Conservation (phyloP, 495 filamentous ascomycete species). For the Penicillium ucsense region DNA sequence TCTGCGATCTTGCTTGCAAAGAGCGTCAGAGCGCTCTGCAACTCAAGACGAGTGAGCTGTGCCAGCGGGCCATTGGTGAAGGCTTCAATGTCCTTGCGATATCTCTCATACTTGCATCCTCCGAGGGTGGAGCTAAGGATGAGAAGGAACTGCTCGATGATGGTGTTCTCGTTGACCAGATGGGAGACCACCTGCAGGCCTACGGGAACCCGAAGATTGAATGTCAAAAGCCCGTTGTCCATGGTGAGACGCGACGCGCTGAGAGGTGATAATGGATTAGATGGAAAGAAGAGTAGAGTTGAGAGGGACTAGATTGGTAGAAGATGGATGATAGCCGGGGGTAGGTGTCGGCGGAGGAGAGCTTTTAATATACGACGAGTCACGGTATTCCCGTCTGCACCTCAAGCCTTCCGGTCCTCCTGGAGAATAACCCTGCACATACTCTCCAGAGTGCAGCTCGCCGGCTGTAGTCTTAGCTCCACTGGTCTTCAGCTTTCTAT, state of each 20-base stretch:
- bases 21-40: neutral
- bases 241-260: neutral
- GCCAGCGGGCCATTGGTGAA: neutral
- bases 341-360: too few species aligned
- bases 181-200: neutral
- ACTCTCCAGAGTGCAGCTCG: too few species aligned
- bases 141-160: neutral
- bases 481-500: too few species aligned
- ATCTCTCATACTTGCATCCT: neutral
- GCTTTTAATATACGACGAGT: too few species aligned
- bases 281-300: neutral
- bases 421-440: too few species aligned
- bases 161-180: neutral
- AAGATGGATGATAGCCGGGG: too few species aligned
- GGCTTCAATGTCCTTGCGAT: neutral
- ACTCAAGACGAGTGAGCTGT: neutral
- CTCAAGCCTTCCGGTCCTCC: too few species aligned
- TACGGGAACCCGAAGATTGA: neutral
- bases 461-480: too few species aligned
- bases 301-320: neutral
- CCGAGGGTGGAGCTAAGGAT: neutral
- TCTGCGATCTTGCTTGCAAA: neutral
- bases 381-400: too few species aligned
- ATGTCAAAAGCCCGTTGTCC: neutral
- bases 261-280: neutral